Percentiles rank a stretch among this genome's conserved stretches.
phyloP scores from a whole-genome alignment of 805 yeast genomes.

The Tetrapisispora namnaoensis region DNA sequence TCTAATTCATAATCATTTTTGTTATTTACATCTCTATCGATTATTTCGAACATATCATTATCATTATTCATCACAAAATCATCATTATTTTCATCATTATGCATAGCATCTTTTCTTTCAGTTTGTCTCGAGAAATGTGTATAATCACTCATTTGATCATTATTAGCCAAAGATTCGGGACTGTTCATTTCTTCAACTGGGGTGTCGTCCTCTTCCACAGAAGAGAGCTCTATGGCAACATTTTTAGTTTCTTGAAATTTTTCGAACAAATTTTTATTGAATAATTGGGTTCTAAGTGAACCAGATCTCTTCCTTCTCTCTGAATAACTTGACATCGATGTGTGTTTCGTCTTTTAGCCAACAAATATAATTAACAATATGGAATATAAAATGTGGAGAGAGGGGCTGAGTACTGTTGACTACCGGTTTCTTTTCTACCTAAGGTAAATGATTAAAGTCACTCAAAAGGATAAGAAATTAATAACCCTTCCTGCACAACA shows the following conservation, averaged over 20 bases:
- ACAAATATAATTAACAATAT: not conserved
- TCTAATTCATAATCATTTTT: slow-evolving; percentile 4
- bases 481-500: not conserved
- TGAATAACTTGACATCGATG: slow-evolving; percentile 4
- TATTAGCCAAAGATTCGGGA: not conserved
- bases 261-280: slow-evolving; percentile 25
- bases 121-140: not conserved
- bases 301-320: slow-evolving; percentile 21
- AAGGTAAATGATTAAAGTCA: not conserved
- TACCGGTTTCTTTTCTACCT: not conserved
- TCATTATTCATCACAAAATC: not conserved
- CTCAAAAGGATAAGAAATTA: not conserved
- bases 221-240: slow-evolving; percentile 11
- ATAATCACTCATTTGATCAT: not conserved
- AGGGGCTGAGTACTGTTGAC: not conserved
- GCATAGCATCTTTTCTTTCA: not conserved
- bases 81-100: not conserved
- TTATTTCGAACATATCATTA: slow-evolving; percentile 5
- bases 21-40: slow-evolving; percentile 2
- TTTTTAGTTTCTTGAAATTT: slow-evolving; percentile 11
- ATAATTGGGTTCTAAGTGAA: slow-evolving; percentile 28
- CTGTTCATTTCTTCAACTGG: not conserved
- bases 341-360: not conserved
- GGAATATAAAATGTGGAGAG: not conserved
- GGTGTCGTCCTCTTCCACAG: slow-evolving; percentile 5